Evolutionary conservation across 306 rosid genomes (phyloP).

Genomic region (Lablab purpureus): DNA sequence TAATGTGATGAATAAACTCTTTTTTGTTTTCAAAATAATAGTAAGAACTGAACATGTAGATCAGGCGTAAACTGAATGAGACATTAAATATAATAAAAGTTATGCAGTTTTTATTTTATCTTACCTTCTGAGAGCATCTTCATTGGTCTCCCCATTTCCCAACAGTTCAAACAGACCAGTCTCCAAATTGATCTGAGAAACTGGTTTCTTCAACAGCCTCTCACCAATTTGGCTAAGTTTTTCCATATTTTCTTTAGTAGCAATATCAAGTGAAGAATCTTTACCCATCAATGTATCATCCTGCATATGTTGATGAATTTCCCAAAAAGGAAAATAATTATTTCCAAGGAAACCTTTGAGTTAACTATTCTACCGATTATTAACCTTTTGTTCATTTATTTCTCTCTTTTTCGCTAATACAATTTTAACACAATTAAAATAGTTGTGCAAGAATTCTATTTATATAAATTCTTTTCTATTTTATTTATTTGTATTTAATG

Average conservation of each 20-base stretch:
- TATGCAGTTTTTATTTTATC: not conserved
- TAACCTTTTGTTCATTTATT: too few relatives aligned
- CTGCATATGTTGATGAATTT: slow-evolving; percentile 27
- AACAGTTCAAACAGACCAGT: slow-evolving; percentile 31
- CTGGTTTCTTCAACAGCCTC: slow-evolving; percentile 51
- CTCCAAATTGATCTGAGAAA: slow-evolving; percentile 46
- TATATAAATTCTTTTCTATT: too few relatives aligned
- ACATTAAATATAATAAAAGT: not conserved
- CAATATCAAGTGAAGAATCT: slow-evolving; percentile 50
- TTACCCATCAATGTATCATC: slow-evolving; percentile 54
- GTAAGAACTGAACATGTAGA: not conserved
- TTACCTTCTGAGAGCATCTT: slow-evolving; percentile 55
- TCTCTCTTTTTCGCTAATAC: too few relatives aligned
- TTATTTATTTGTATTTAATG: too few relatives aligned
- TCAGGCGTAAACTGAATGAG: not conserved
- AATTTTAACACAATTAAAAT: too few relatives aligned
- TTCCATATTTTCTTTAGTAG: slow-evolving; percentile 50
- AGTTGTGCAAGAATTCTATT: too few relatives aligned
- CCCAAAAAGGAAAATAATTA: not conserved
- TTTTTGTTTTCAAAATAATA: not conserved
- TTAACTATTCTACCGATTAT: too few relatives aligned
- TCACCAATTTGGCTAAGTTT: slow-evolving; percentile 48
- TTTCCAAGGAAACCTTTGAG: too few relatives aligned
- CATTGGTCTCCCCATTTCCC: slow-evolving; percentile 45
- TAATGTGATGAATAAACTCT: too few relatives aligned